These are phyloP conservation scores for Globisporangium nunn DNA, from an alignment of 352 stramenopile genomes.

Conservation along the genomic window DNA sequence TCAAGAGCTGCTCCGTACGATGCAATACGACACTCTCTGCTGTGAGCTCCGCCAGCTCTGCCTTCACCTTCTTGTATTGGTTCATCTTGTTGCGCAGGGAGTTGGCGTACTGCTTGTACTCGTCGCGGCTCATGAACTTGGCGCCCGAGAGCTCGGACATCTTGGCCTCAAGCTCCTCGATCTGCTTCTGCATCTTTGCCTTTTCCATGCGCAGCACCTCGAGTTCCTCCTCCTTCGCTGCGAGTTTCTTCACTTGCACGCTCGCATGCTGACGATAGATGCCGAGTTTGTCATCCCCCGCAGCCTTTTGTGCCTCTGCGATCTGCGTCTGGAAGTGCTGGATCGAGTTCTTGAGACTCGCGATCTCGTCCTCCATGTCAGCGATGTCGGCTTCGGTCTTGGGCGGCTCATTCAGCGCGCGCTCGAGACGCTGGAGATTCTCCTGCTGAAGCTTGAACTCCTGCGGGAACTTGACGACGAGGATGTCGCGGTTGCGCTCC, in stretches of 20 bases:
- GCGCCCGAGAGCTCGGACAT: constrained; percentile 47
- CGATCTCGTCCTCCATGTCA: constrained; percentile 81
- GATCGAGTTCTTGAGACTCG: constrained; percentile 50
- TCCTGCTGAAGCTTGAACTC: constrained; percentile 76
- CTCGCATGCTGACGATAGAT: constrained; percentile 89
- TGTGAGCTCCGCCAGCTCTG: constrained; percentile 77
- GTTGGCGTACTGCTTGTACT: constrained; percentile 88
- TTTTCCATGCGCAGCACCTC: constrained; percentile 62
- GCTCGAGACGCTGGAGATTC: constrained; percentile 69
- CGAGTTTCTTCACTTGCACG: constrained; percentile 83
- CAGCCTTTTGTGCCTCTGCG: constrained; percentile 53
- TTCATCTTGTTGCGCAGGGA: constrained; percentile 89
- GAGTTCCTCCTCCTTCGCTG: constrained; percentile 86
- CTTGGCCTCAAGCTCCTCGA: constrained; percentile 69
- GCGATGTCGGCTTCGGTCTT: constrained; percentile 85
- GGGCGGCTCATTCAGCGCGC: constrained; percentile 56
- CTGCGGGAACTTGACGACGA: constrained; percentile 60
- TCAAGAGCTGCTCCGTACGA: constrained; percentile 88
- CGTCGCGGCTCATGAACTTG: constrained; percentile 83
- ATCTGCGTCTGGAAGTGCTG: constrained; percentile 65
- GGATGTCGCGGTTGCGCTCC: constrained; percentile 59
- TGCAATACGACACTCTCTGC: constrained; percentile 88
- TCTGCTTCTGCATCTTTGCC: constrained; percentile 44
- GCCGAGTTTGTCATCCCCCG: constrained; percentile 86
- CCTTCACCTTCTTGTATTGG: constrained; percentile 89